Base-by-base conservation (phyloP, 331 rosid genomes). In the Acacia pycnantha region DNA sequence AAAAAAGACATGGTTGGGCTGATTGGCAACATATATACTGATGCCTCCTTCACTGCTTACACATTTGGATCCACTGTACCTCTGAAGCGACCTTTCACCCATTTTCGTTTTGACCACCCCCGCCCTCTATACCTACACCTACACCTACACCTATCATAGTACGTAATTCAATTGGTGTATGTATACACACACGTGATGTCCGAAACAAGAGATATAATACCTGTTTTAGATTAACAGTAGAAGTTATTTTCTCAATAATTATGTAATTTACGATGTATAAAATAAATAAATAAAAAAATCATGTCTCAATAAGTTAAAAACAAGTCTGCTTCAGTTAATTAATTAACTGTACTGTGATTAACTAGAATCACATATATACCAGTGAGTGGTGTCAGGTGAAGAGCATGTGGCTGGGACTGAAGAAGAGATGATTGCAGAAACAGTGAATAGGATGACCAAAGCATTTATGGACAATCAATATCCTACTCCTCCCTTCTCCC, bases 381-480 rank as follows among this genome's bases (percentile, higher is more conserved):
- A 48, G 5, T 4, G 53, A 18, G 56, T 19, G 12, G 62, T 56
- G 66, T 59, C 66, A 85, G 87, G 75, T 53, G 82, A 83, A 77
- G 77, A 54, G 75, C 87, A 87, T 82, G 88, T 84, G 93, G 79
- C 11, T 11, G 33, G 66, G 33, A 76, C 77, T 81, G 51, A 81
- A 82, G 56, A 77, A 22, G 59, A 47, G 82, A 85, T 74, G 83
- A 83, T 74, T 37, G 51, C 10, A 6, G 3, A 2, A 71, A 88
- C 77, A 88, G 89, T 70, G 84, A 90, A 83, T 79, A 18, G 15
- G 44, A 83, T 79, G 82, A 82, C 76, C 62, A 85, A 82, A 85
- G 89, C 91, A 89, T 86, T 90, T 84, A 92, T 84, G 86, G 86
- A 86, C 89, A 88, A 87, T 88, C 94, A 88, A 88, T 89, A 82